These are phyloP conservation scores for Russula ochroleuca DNA, from an alignment of 768 basidiomycete genomes.

Conservation along the genomic window DNA sequence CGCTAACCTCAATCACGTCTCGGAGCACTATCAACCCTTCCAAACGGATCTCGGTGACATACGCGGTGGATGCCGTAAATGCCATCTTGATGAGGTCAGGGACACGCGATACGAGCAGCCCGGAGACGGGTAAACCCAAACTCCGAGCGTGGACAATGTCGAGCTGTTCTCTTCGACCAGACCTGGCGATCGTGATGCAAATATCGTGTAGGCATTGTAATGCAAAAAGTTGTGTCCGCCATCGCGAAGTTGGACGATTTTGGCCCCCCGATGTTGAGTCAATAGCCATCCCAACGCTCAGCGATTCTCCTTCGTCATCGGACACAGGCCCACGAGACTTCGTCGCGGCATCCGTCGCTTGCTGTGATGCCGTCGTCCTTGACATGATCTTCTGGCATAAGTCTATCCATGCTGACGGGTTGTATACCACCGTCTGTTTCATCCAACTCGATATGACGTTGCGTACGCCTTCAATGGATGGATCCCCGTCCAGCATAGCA, in stretches of 20 bases:
- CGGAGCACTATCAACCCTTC: conserved; percentile 85
- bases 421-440: conserved; percentile 86
- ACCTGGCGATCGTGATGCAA: conserved; percentile 65
- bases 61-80: conserved; percentile 93
- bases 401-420: conserved; percentile 97
- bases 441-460: conserved; percentile 94
- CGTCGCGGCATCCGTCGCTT: conserved; percentile 56
- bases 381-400: conserved; percentile 97
- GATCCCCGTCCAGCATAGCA: conserved; percentile 91
- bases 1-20: conserved; percentile 83
- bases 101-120: conserved; percentile 77
- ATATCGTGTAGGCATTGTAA: conserved; percentile 89
- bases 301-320: conserved; percentile 93
- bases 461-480: conserved; percentile 87
- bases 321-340: conserved; percentile 46
- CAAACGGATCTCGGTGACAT: conserved; percentile 91
- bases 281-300: conserved; percentile 57
- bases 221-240: conserved; percentile 96
- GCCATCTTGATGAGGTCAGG: conserved; percentile 97
- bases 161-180: conserved; percentile 78
- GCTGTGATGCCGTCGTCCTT: conserved; percentile 81
- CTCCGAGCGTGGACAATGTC: conserved; percentile 67
- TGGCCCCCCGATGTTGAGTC: conserved; percentile 39
- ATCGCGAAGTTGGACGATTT: conserved; percentile 65
- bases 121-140: conserved; percentile 51